phyloP scores from a whole-genome alignment of 768 basidiomycete genomes.

The Piloderma croceum region DNA sequence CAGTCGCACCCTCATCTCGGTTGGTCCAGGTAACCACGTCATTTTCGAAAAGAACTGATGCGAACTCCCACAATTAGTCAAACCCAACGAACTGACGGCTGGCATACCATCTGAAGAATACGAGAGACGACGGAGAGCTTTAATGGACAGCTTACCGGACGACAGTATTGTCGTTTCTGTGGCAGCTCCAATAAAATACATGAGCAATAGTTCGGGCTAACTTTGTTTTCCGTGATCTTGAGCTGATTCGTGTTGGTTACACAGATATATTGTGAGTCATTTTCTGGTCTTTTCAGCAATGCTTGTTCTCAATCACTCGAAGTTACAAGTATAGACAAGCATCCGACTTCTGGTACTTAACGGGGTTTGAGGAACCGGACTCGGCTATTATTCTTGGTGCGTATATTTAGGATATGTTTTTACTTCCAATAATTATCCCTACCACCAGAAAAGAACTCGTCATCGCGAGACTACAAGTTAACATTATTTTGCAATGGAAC shows the following conservation, averaged over 20 bases:
- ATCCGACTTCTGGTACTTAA: constrained; percentile 93
- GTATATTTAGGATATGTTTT: constrained; percentile 9
- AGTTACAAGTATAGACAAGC: constrained; percentile 95
- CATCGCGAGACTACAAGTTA: constrained; percentile 77
- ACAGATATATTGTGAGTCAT: constrained; percentile 70
- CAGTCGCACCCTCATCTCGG: constrained; percentile 80
- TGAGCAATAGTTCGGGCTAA: constrained; percentile 64
- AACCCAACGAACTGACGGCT: constrained; percentile 67
- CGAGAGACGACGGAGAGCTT: constrained; percentile 54
- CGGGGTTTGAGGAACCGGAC: constrained; percentile 92
- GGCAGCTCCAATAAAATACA: constrained; percentile 79
- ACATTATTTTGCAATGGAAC: constrained; percentile 76
- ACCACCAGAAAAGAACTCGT: constrained; percentile 59
- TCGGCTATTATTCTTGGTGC: constrained; percentile 80
- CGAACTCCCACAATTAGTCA: constrained; percentile 34
- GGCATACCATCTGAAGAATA: constrained; percentile 79
- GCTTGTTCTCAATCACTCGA: constrained; percentile 9
- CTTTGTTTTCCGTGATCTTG: constrained; percentile 4
- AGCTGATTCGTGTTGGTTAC: constrained; percentile 10
- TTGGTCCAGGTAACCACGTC: constrained; percentile 25
- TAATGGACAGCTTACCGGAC: constrained; percentile 74
- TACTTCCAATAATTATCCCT: constrained; percentile 5
- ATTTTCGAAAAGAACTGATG: constrained; percentile 1
- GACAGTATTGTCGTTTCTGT: constrained; percentile 70
- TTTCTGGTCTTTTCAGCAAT: not conserved